A percentile compares a stretch with the other conserved stretches of the same genome.
Conservation (phyloP, 1,284 basidiomycete genomes). For the Ceratobasidium sp. region DNA sequence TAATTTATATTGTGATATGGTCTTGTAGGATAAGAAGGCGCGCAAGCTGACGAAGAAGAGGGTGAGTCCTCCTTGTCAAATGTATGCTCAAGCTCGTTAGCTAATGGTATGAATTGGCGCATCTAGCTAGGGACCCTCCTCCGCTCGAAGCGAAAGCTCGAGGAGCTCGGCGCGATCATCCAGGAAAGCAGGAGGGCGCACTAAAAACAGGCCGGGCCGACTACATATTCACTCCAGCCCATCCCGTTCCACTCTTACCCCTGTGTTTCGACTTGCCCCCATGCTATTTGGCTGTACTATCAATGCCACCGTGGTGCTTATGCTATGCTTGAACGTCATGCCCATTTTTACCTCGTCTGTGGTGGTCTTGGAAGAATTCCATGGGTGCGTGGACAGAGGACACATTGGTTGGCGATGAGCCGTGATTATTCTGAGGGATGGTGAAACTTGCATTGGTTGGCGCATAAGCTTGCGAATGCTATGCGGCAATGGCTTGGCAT, state of each 20-base stretch:
- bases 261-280: conserved; percentile 23
- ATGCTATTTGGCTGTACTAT: conserved; percentile 43
- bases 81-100: conserved; percentile 18
- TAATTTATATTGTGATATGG: conserved; percentile 3
- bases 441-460: too few species aligned
- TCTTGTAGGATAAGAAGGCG: conserved; percentile 92
- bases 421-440: too few species aligned
- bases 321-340: conserved; percentile 45
- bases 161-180: conserved; percentile 92
- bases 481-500: too few species aligned
- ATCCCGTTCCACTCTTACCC: neutral
- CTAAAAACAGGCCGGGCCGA: conserved; percentile 32
- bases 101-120: conserved; percentile 32
- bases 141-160: conserved; percentile 97
- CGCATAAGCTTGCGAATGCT: too few species aligned
- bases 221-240: neutral
- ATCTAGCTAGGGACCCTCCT: conserved; percentile 91
- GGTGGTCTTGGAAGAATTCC: too few species aligned
- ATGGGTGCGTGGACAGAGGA: too few species aligned
- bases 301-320: conserved; percentile 22
- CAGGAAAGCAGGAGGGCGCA: conserved; percentile 84
- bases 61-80: conserved; percentile 68
- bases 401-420: too few species aligned
- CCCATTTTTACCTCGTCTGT: neutral
- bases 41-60: conserved; percentile 98